Evolutionary conservation across 2,329 filamentous ascomycete genomes (phyloP).

Genomic region (Fusarium nisikadoi): DNA sequence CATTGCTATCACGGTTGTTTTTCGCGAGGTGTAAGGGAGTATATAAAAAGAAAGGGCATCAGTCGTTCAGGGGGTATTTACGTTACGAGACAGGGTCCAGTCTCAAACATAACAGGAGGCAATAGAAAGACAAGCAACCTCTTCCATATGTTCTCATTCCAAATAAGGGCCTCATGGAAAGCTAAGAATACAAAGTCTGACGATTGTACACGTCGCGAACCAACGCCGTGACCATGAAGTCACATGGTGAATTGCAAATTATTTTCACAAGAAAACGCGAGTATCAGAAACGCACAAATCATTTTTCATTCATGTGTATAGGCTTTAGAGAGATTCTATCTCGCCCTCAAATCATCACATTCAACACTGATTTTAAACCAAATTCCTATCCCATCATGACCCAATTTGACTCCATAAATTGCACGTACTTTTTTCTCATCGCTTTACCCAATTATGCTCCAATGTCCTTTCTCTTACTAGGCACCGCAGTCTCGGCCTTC

Average conservation of each 20-base stretch:
- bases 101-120: not conserved
- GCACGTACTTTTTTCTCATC: conserved; percentile 15
- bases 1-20: conserved; percentile 36
- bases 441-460: conserved; percentile 26
- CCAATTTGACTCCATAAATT: conserved; percentile 34
- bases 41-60: not conserved
- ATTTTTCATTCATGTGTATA: conserved; percentile 27
- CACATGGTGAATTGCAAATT: not conserved
- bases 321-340: conserved; percentile 17
- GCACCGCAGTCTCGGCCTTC: conserved; percentile 39
- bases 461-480: conserved; percentile 43
- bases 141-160: not conserved
- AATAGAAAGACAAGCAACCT: conserved; percentile 4
- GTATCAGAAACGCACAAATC: conserved; percentile 8
- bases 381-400: conserved; percentile 27
- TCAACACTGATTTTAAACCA: conserved; percentile 22
- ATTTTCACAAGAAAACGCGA: not conserved
- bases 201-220: not conserved
- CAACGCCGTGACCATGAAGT: not conserved
- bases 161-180: not conserved
- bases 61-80: not conserved
- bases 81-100: not conserved
- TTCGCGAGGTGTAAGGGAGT: conserved; percentile 38
- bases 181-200: not conserved
- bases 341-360: conserved; percentile 15